Evolutionary conservation across 306 rosid species (phyloP), one percentile per base, ranked within the genome.

Genomic region (Amphicarpaea edgeworthii): DNA sequence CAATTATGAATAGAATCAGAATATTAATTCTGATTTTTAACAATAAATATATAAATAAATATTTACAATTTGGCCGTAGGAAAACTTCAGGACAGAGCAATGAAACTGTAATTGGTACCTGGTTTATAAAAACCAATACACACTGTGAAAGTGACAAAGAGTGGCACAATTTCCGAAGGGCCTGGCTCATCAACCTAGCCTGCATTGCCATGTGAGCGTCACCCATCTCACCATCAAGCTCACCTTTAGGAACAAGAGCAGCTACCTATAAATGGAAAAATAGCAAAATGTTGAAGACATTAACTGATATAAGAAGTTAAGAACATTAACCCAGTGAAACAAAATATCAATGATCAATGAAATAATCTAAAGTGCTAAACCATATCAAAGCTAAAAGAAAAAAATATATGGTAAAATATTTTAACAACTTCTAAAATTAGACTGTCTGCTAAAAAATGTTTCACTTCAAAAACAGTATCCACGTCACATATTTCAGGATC

Each of bases 171-270:
- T 95, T 92, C 70, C 97, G 84, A 75, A 95, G 98, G 7, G 97
- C 91, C 88, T 90, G 98, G 83, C 97, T 92, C 97, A 95, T 92
- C 86, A 95, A 79, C 86, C 96, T 88, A 77, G 97, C 98, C 85
- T 92, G 98, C 97, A 92, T 86, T n/a, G 98, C 97, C 92, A 90
- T 88, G 80, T 89, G 97, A 78, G 97, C 96, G 70, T 95, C 98
- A 68, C 93, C 98, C 96, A 92, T 90, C 80, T 88, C 97, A 17
- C 97, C 97, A 50, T 95, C 98, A 79, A 94, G 97, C 73, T 92
- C 98, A 26, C 94, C 83, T 86, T 90, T 92, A 55, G 98, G 98
- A 84, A 95, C 95, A 72, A 95, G 97, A 23, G 97, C 96, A 53
- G 98, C 96, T 41, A 95, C 98, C 98, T 95, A 80, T 70, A 79